Evolutionary conservation across 176 grass and related monocot species (phyloP), one percentile per base, ranked within the genome.

Genomic region (Carex parvula): DNA sequence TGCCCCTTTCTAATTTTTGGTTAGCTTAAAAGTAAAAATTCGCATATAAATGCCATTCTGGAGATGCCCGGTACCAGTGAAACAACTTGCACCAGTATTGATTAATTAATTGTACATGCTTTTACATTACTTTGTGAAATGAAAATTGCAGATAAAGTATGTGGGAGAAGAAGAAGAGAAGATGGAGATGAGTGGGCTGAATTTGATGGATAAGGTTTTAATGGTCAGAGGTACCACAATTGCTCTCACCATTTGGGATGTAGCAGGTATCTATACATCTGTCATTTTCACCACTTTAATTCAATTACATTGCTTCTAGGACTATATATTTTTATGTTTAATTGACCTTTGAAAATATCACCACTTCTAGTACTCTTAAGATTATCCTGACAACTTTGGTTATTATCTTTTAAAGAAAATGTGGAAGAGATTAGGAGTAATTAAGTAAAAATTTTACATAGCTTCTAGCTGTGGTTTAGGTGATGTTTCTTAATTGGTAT

Each of bases 171-270:
- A 75, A 81, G 91, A 95, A 75, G 92, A 89, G 67, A 93, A 87
- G 80, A 79, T 98, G 87, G 87, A 95, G 86, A 90, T 95, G 89
- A 89, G 83, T 10, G 95, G 95, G 30, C 89, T 98, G 35, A 98
- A 98, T 89, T 86, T 98, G 54, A 98, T 98, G 95, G 95, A 98
- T 86, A 98, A 98, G 84, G 88, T 86, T 14, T 87, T 95, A 37
- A 82, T 79, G 3, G 86, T 98, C 70, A 73, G 89, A 46, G 95
- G 86, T 39, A 93, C 89, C 17, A 87, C 88, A 82, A 94, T 98
- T 83, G 91, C 89, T 15, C 92, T 91, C 68, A 95, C 84, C 71
- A 93, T 98, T 79, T 98, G 95, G 95, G 95, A 98, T 75, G 95
- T 98, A 6, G 93, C 88, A 89, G 95, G 95, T 98, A 89, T 79